Conservation (phyloP, 2,329 filamentous ascomycete genomes). For the Sporothrix euskadiensis region DNA sequence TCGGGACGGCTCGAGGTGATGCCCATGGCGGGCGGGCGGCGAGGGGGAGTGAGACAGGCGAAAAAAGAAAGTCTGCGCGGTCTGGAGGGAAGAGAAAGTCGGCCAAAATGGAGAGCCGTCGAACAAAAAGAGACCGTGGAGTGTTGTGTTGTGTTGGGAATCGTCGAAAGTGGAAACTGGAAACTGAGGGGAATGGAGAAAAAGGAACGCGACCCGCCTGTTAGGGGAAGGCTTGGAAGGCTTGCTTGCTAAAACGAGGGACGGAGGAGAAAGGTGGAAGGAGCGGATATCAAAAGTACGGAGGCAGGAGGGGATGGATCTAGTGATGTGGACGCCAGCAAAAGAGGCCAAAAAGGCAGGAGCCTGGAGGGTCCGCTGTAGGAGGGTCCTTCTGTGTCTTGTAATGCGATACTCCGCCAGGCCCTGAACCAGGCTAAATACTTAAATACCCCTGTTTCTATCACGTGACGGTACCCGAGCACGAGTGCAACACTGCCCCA, state of each 20-base stretch:
- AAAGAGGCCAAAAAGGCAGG: background rate
- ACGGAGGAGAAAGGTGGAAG: constrained; percentile 19
- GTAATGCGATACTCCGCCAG: background rate
- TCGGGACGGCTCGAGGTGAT: constrained; percentile 87
- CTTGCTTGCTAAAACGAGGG: background rate
- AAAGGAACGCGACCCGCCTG: constrained; percentile 14
- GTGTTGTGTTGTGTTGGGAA: background rate
- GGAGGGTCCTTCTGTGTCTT: constrained; percentile 6
- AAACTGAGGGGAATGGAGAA: background rate
- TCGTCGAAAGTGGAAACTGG: background rate
- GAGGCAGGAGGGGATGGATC: constrained; percentile 20
- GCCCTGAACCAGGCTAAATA: constrained; percentile 9
- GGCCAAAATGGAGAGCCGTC: background rate
- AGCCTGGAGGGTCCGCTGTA: background rate
- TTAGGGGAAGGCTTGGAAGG: background rate
- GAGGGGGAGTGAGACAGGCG: constrained; percentile 5
- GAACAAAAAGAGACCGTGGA: background rate
- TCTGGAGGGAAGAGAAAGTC: background rate
- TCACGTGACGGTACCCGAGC: background rate
- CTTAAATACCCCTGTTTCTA: background rate
- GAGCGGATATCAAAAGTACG: constrained; percentile 16
- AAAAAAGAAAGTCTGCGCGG: background rate
- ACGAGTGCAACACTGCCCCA: background rate
- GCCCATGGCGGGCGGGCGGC: constrained; percentile 66
- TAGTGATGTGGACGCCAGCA: constrained; percentile 3